phyloP scores from a whole-genome alignment of 2,329 filamentous ascomycete genomes.

The Coniochaeta prunicola region DNA sequence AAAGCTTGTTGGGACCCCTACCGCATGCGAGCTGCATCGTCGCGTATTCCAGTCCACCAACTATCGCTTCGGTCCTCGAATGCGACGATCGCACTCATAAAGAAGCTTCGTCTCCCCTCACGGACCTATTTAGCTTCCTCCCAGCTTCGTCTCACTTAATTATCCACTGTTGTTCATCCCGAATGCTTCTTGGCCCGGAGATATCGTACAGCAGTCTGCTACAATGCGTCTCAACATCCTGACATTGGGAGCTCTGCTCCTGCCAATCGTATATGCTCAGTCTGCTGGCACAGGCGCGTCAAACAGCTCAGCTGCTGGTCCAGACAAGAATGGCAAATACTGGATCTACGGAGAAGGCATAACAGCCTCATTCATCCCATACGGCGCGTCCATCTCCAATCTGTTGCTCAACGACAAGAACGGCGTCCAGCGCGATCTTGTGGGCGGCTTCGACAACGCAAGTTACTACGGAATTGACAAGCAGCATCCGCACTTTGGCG shows the following conservation, averaged over 20 bases:
- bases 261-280: conserved; percentile 19
- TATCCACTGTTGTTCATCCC: background rate
- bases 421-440: conserved; percentile 62
- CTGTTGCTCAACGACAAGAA: conserved; percentile 63
- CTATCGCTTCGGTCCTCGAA: background rate
- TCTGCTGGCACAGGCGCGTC: background rate
- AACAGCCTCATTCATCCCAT: conserved; percentile 62
- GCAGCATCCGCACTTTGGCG: conserved; percentile 63
- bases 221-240: conserved; percentile 3
- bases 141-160: background rate
- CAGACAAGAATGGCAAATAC: conserved; percentile 61
- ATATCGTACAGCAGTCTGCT: background rate
- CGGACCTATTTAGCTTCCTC: background rate
- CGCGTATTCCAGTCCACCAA: background rate
- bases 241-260: conserved; percentile 19
- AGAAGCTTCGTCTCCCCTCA: background rate
- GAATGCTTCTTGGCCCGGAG: background rate
- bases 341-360: conserved; percentile 62
- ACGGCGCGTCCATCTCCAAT: conserved; percentile 67
- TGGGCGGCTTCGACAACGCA: conserved; percentile 71
- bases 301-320: conserved; percentile 13
- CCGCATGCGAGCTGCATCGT: background rate
- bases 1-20: background rate
- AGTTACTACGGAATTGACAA: conserved; percentile 58
- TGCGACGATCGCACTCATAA: background rate